Conservation (phyloP, 2,329 filamentous ascomycete genomes). For the Nemania serpens region DNA sequence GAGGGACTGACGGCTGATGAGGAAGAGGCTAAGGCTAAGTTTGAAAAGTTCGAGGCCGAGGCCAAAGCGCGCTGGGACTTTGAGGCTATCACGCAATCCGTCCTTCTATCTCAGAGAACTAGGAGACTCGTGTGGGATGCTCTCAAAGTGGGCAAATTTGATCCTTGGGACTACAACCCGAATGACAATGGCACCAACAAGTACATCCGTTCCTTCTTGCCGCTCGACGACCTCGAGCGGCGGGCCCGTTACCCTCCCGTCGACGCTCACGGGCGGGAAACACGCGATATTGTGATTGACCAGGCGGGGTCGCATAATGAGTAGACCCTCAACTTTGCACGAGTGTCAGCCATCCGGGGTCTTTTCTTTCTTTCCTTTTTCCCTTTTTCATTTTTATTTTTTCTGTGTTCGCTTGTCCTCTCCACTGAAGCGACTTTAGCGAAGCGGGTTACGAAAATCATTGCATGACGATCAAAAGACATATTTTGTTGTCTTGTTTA, state of each 20-base stretch:
- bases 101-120: conserved; percentile 77
- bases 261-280: conserved; percentile 58
- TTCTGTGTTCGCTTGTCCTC: conserved; percentile 5
- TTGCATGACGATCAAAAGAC: conserved; percentile 4
- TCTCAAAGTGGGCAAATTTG: conserved; percentile 74
- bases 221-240: conserved; percentile 79
- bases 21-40: conserved; percentile 52
- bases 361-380: too few species aligned
- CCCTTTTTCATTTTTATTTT: too few species aligned
- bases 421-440: conserved; percentile 22
- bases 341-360: too few species aligned
- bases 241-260: conserved; percentile 73
- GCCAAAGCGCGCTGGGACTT: conserved; percentile 81
- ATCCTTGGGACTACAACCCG: conserved; percentile 86
- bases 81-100: conserved; percentile 72
- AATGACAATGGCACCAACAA: conserved; percentile 69
- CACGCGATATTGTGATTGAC: conserved; percentile 46
- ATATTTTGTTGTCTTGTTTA: neutral
- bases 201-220: conserved; percentile 83
- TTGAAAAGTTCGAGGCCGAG: conserved; percentile 74
- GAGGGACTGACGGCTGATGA: conserved; percentile 48
- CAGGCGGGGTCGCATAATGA: conserved; percentile 52
- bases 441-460: conserved; percentile 17
- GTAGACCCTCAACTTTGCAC: conserved; percentile 36
- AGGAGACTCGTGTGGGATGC: conserved; percentile 80